phyloP scores from a whole-genome alignment of 2,329 filamentous ascomycete genomes.

The Botryotinia calthae region DNA sequence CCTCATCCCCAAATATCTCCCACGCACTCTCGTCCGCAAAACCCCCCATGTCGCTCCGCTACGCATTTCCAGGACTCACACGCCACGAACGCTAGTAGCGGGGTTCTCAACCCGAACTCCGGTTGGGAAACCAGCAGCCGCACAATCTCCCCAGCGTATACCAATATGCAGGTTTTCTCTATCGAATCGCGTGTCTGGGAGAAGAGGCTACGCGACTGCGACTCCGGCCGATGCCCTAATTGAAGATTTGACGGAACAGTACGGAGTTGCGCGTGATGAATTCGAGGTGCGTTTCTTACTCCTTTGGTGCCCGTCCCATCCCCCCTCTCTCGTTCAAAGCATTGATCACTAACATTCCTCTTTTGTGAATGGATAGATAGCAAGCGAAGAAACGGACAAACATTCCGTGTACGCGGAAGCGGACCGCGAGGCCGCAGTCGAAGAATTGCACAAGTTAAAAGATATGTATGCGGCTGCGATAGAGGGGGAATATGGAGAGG shows the following conservation, averaged over 20 bases:
- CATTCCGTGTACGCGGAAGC: conserved; percentile 46
- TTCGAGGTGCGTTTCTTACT: conserved; percentile 38
- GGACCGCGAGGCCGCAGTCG: conserved; percentile 46
- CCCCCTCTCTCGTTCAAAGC: too few species aligned
- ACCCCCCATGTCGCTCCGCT: too few species aligned
- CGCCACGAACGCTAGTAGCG: not conserved
- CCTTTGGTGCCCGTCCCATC: too few species aligned
- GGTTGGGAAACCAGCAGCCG: not conserved
- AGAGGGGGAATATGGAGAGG: conserved; percentile 41
- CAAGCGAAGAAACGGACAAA: conserved; percentile 46
- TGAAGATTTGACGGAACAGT: conserved; percentile 14
- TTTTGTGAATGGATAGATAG: conserved; percentile 36
- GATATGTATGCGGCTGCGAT: conserved; percentile 37
- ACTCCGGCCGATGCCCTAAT: conserved; percentile 1
- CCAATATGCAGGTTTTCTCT: not conserved
- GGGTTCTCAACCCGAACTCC: not conserved
- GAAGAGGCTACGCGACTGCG: not conserved
- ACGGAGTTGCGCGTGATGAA: conserved; percentile 47
- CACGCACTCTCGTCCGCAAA: not conserved
- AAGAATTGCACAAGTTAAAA: conserved; percentile 44
- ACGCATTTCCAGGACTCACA: not conserved
- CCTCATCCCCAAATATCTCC: not conserved
- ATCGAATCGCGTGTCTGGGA: fast-evolving
- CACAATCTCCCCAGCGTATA: not conserved
- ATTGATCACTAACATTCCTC: not conserved